Base-by-base conservation (phyloP, 495 filamentous ascomycete genomes). In the Hypomontagnella monticulosa region DNA sequence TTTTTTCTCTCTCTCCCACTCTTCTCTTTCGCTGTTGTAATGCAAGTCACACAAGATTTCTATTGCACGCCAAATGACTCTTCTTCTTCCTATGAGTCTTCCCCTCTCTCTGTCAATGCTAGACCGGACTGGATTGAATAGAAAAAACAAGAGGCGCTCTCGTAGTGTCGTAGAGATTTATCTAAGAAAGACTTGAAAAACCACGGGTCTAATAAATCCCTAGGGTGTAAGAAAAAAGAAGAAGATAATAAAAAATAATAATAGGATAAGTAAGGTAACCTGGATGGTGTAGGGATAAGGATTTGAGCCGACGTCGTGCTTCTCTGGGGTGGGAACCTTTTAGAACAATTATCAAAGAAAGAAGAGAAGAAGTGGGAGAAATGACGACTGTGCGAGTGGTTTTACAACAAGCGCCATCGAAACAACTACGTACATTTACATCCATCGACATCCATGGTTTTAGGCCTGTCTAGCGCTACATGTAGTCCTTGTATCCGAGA, bases 361-460 rank as follows among this genome's bases (percentile, higher is more conserved):
- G 48, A 40, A 63, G 52, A 40, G 58, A 59, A 69, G 67, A 69
- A 66, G 57, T 60, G 66, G 71, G 60, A 71, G 65, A 69, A 65
- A 50, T 63, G 60, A 71, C 66, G 69, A 66, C 43, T 65, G 59
- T 59, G 63, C 52, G 59, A 69, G 56, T 58, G 51, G 56, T 63
- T 57, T 54, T 67, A 62, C 59, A 55, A 47, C 59, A 49, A 36
- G 59, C 43, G 53, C 51, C 64, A 59, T 67, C 64, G 64, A 67
- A 34, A 52, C 53, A 41, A 67, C 58, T 67, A 67, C 64, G 52
- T 67, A 62, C 34, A 49, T 53, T 46, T 57, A 62, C 57, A 67
- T n/a, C n/a, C n/a, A n/a, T n/a, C n/a, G n/a, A n/a, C n/a, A n/a
- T n/a, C n/a, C n/a, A n/a, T 37, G 63, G 64, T 61, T 58, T 57